Evolutionary conservation across 495 filamentous ascomycete genomes (phyloP), one percentile per base, ranked within the genome.

Genomic region (Aspergillus haitiensis): DNA sequence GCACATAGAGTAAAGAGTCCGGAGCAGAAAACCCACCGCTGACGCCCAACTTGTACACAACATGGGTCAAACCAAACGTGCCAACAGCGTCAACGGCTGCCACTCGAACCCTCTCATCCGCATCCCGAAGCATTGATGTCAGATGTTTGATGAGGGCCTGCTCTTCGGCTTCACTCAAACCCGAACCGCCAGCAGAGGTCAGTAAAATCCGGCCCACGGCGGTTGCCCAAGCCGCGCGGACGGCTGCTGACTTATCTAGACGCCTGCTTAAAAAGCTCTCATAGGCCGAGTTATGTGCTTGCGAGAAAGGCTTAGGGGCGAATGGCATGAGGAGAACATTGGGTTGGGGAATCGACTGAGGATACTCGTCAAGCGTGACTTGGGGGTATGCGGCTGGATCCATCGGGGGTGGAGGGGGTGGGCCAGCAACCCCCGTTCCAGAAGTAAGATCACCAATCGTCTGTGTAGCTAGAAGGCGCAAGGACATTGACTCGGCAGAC

Each of bases 361-460:
- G 66, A 35, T 86, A 82, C 37, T 85, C 82, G 11, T 80, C 81
- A 40, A 96, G 70, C 21, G 81, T 86, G 37, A 88, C 77, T 12
- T 89, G 88, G 6, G 93, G 93, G 65, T 93, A 96, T 37, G 86
- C 85, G 2, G 86, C 79, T 37, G 93, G 88, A 67, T 97, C 90
- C 68, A 94, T 83, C 7, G 79, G 70, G 12, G 87, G 83, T 18
- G 85, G 73, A 8, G 88, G 84, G 21, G 91, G 90, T 52, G 88
- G 89, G 3, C 93, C 93, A 60, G 91, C 90, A 60, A 93, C 88
- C 56, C 93, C 92, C 67, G 96, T 93, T 9, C 93, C 93, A 18
- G 92, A 84, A 15, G 94, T 85, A 74, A 99, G 91, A 66, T 98
- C 94, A 34, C 94, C 94, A 33, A 99, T 81, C 0, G 94, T 97